Evolutionary conservation across 2,329 filamentous ascomycete species (phyloP), one percentile per base, ranked within the genome.

Genomic region (Venturia carpophila): DNA sequence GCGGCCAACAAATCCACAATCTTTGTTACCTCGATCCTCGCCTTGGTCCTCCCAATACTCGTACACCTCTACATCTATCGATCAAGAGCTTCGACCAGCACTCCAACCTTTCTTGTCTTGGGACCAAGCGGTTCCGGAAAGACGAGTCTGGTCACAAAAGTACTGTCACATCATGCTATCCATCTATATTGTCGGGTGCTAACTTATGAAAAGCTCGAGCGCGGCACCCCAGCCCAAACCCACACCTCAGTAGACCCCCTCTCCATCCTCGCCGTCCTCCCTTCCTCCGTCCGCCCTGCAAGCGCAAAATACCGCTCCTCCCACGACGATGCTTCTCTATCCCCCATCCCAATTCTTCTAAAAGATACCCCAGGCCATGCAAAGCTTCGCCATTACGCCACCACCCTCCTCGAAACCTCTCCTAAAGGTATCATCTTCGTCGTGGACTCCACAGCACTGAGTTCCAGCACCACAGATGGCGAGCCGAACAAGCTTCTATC

Each of bases 331-430:
- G 82, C 85, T 11, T 77, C 77, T 61, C 76, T 79, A 67, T 70
- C 75, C 3, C 86, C 88, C 73, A 86, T 84, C 69, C 88, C 86
- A 73, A 90, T 94, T 74, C 79, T 89, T 49, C 79, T 97, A 42
- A 79, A 90, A 72, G 94, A 99, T 78, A 97, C 93, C 0, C 94
- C 94, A 0, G 94, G 94, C 47, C 94, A 99, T 79, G 92, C 91
- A 71, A 99, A 99, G 78, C 85, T 99, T 66, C 90, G 94, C 67
- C 83, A 86, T 70, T 80, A 85, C 69, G 86, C 89, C 3, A 37
- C 30, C 17, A 77, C 86, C 66, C 75, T 76, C 24, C 74, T 80
- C 63, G 72, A 79, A 24, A 72, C 75, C 42, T 77, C 91, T 47
- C 78, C 93, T 60, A 83, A 83, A 49, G 92, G 89, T 21, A 80